phyloP scores from a whole-genome alignment of 2,329 filamentous ascomycete genomes.

The Orbilia brochopaga region DNA sequence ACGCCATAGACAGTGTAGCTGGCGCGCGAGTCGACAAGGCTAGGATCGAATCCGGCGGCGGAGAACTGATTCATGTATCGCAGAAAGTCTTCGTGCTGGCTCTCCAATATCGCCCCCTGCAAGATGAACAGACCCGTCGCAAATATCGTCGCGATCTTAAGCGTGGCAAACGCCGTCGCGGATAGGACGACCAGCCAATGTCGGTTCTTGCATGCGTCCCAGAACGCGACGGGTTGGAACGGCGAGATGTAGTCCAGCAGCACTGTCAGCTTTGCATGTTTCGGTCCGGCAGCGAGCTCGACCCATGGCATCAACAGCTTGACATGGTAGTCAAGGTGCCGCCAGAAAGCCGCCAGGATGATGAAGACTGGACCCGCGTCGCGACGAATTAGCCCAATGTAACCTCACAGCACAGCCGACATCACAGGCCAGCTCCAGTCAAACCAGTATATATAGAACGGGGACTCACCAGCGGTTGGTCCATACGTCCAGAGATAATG shows the following conservation, averaged over 20 bases:
- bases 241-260: constrained; percentile 51
- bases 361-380: constrained; percentile 38
- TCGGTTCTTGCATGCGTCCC: constrained; percentile 44
- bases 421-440: no score
- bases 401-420: constrained; percentile 34
- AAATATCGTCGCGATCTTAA: constrained; percentile 46
- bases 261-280: constrained; percentile 42
- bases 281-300: constrained; percentile 42
- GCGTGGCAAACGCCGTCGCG: constrained; percentile 20
- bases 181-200: constrained; percentile 47
- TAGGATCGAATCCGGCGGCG: constrained; percentile 12
- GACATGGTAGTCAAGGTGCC: constrained; percentile 44
- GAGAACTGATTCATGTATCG: constrained; percentile 26
- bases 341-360: constrained; percentile 48
- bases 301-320: constrained; percentile 47
- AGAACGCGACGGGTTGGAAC: constrained; percentile 46
- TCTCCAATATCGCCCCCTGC: constrained; percentile 29
- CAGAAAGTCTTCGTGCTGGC: constrained; percentile 20
- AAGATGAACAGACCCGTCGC: constrained; percentile 46
- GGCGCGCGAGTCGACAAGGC: constrained; percentile 24
- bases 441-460: background rate
- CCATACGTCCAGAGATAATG: constrained; percentile 50
- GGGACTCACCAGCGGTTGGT: constrained; percentile 39
- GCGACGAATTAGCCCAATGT: constrained; percentile 25
- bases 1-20: constrained; percentile 39